Percentiles rank a stretch among this genome's conserved stretches.
Conservation (phyloP, 371 early-diverging fungal species). For the Actinomortierella ambigua region DNA sequence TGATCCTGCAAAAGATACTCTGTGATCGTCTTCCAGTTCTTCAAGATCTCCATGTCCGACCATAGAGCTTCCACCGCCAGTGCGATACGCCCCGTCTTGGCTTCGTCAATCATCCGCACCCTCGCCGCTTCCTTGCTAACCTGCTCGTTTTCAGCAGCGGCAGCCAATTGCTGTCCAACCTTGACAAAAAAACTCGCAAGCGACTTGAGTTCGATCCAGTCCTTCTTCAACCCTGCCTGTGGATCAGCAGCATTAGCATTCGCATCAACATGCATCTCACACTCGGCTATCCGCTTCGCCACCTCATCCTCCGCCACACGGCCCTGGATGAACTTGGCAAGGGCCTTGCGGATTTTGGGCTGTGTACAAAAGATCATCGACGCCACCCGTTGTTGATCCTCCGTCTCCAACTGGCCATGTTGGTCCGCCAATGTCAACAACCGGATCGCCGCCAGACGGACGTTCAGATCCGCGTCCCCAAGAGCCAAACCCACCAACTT, state of each 20-base stretch:
- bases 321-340: slow-evolving; percentile 53
- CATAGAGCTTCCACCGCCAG: slow-evolving; percentile 64
- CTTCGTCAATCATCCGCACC: slow-evolving; percentile 35
- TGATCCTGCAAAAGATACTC: slow-evolving; percentile 68
- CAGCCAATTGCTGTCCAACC: slow-evolving; percentile 25
- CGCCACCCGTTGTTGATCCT: slow-evolving; percentile 42
- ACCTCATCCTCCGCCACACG: slow-evolving; percentile 53
- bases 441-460: slow-evolving; percentile 70
- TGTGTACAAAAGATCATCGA: slow-evolving; percentile 46
- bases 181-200: slow-evolving; percentile 61
- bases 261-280: slow-evolving; percentile 39
- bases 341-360: slow-evolving; percentile 45
- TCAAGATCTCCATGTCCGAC: slow-evolving; percentile 52
- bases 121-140: slow-evolving; percentile 20
- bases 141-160: slow-evolving; percentile 20
- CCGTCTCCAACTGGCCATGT: slow-evolving; percentile 50
- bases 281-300: slow-evolving; percentile 49
- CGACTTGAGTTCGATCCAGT: slow-evolving; percentile 68
- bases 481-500: slow-evolving; percentile 86
- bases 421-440: slow-evolving; percentile 55
- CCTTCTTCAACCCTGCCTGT: slow-evolving; percentile 43
- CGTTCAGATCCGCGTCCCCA: slow-evolving; percentile 72
- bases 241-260: slow-evolving; percentile 15
- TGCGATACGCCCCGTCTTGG: slow-evolving; percentile 45
- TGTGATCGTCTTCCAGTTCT: slow-evolving; percentile 60